These are phyloP conservation scores for Clonostachys rhizophaga DNA, from an alignment of 2,329 filamentous ascomycete genomes.

Conservation along the genomic window DNA sequence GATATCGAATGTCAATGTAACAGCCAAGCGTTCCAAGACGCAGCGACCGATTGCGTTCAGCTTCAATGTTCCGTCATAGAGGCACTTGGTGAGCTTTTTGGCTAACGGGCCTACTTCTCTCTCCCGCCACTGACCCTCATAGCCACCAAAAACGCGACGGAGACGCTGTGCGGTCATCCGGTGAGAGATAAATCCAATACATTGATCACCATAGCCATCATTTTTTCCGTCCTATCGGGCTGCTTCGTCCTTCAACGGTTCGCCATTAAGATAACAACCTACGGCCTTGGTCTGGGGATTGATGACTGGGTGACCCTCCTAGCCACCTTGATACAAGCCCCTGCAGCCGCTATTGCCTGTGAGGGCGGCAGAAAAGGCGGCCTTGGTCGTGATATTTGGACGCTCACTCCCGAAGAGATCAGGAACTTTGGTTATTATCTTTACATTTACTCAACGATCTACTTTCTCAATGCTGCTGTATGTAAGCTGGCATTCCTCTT, in stretches of 20 bases:
- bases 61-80: no score
- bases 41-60: no score
- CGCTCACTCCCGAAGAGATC: slow-evolving; percentile 30
- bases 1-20: no score
- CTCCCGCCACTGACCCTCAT: slow-evolving; percentile 20
- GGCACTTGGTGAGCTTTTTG: no score
- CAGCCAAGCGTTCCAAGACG: no score
- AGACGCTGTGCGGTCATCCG: slow-evolving; percentile 16
- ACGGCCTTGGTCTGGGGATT: slow-evolving; percentile 5
- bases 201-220: slow-evolving; percentile 23
- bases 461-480: slow-evolving; percentile 38
- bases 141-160: slow-evolving; percentile 7
- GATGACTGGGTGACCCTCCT: slow-evolving; percentile 8
- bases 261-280: slow-evolving; percentile 19
- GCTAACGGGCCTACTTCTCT: no score
- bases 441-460: slow-evolving; percentile 35
- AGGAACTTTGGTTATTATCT: slow-evolving; percentile 36
- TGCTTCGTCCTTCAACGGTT: slow-evolving; percentile 38
- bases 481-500: slow-evolving; percentile 47
- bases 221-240: slow-evolving; percentile 25
- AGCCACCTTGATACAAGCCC: slow-evolving; percentile 5
- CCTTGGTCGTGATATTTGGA: slow-evolving; percentile 47
- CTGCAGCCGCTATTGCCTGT: slow-evolving; percentile 18
- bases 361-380: slow-evolving; percentile 28
- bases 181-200: slow-evolving; percentile 21